Percentiles rank a stretch among this genome's conserved stretches.
Evolutionary conservation across 352 stramenopile species (phyloP).

Genomic region (Phytophthora pseudosyringae): DNA sequence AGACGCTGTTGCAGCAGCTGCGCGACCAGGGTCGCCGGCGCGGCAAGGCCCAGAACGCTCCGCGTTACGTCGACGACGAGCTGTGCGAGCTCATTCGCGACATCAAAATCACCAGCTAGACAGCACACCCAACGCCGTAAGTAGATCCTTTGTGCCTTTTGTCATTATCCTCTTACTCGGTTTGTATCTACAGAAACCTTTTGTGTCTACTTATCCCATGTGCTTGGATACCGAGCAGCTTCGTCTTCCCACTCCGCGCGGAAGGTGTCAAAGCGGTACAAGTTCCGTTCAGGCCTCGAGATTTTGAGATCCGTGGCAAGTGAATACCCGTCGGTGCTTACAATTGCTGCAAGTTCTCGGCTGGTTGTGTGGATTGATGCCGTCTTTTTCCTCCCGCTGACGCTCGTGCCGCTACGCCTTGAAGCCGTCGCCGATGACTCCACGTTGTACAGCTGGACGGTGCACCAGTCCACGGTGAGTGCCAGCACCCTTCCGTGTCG

Average conservation of each 20-base stretch:
- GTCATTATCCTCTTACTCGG: conserved; percentile 6
- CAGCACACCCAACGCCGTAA: conserved; percentile 25
- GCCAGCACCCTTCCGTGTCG: conserved; percentile 60
- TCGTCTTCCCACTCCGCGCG: conserved; percentile 78
- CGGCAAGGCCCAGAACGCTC: conserved; percentile 33
- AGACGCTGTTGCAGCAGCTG: conserved; percentile 43
- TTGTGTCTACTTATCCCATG: conserved; percentile 51
- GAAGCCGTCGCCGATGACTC: conserved; percentile 23
- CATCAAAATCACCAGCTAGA: conserved; percentile 52
- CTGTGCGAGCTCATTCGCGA: conserved; percentile 61
- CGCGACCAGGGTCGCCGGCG: conserved; percentile 43
- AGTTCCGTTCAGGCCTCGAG: conserved; percentile 55
- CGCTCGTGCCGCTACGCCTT: conserved; percentile 28
- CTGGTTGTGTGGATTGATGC: conserved; percentile 31
- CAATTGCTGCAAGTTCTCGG: conserved; percentile 37
- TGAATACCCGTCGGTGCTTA: conserved; percentile 29
- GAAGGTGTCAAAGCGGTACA: conserved; percentile 85
- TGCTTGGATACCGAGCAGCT: conserved; percentile 56
- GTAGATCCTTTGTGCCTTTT: conserved; percentile 21
- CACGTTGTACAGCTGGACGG: conserved; percentile 77
- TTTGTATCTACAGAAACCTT: conserved; percentile 2
- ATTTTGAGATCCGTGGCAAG: conserved; percentile 73
- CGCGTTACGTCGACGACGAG: conserved; percentile 52
- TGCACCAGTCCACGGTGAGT: conserved; percentile 81
- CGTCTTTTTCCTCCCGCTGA: conserved; percentile 35